Evolutionary conservation across 805 yeast species (phyloP).

Genomic region (Pichia exigua): DNA sequence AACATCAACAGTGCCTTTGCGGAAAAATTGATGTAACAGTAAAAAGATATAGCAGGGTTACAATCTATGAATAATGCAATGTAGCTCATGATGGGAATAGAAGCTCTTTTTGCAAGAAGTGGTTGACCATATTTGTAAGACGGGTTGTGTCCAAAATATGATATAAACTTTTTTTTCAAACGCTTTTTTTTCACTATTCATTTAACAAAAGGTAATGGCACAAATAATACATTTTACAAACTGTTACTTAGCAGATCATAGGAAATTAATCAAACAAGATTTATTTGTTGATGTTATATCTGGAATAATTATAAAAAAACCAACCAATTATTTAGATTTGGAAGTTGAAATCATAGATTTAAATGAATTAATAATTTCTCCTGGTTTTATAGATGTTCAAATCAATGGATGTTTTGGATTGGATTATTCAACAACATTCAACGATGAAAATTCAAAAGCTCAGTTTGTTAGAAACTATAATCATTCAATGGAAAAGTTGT

Average conservation of each 20-base stretch:
- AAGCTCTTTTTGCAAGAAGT: too few relatives aligned
- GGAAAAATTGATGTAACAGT: not conserved
- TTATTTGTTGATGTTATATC: conserved; percentile 35
- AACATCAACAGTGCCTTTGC: not conserved
- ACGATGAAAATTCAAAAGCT: conserved; percentile 26
- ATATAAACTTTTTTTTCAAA: too few relatives aligned
- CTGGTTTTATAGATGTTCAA: conserved; percentile 52
- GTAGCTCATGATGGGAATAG: too few relatives aligned
- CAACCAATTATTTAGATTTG: conserved; percentile 1
- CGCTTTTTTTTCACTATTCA: too few relatives aligned
- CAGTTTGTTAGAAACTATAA: conserved; percentile 32
- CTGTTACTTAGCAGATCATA: conserved; percentile 4
- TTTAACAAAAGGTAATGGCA: not conserved
- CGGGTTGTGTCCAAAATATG: too few relatives aligned
- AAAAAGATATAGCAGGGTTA: not conserved
- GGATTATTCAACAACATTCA: conserved; percentile 33
- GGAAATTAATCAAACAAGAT: conserved; percentile 18
- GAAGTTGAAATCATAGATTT: conserved; percentile 32
- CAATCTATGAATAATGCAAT: not conserved
- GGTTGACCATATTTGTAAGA: too few relatives aligned
- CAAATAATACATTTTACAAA: conserved; percentile 4
- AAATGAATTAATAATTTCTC: conserved; percentile 40
- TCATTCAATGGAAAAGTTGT: conserved; percentile 38
- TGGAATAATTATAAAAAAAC: conserved; percentile 35
- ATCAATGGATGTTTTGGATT: conserved; percentile 52